phyloP scores from a whole-genome alignment of 1,284 basidiomycete species.

The Rhodotorula glutinis region DNA sequence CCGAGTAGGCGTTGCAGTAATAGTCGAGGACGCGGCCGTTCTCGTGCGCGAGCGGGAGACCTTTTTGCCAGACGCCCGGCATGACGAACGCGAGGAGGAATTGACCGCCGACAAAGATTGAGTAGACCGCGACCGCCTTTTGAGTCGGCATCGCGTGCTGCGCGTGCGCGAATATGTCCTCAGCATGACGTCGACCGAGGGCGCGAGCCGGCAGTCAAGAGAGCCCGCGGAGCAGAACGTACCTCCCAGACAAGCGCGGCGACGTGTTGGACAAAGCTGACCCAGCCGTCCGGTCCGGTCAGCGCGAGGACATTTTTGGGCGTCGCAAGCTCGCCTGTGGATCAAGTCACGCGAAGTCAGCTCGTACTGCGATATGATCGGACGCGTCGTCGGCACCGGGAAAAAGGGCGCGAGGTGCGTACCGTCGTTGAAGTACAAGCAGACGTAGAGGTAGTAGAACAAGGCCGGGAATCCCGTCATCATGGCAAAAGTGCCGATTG shows the following conservation, averaged over 20 bases:
- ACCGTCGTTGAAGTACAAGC: conserved; percentile 94
- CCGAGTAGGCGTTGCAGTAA: conserved; percentile 91
- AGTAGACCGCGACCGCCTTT: conserved; percentile 85
- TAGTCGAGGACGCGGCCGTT: conserved; percentile 89
- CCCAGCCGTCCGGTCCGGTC: conserved; percentile 34
- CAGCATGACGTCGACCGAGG: no score
- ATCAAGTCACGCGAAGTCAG: not conserved
- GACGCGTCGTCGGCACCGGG: no score
- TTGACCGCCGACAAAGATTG: conserved; percentile 83
- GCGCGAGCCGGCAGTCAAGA: no score
- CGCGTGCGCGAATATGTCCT: not conserved
- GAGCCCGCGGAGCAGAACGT: not conserved
- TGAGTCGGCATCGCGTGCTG: conserved; percentile 87
- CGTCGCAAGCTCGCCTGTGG: conserved; percentile 26
- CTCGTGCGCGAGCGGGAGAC: conserved; percentile 86
- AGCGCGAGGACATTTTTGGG: conserved; percentile 16
- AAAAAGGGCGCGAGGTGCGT: conserved; percentile 37
- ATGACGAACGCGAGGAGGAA: conserved; percentile 84
- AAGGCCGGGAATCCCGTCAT: conserved; percentile 89
- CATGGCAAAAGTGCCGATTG: conserved; percentile 83
- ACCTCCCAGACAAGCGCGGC: conserved; percentile 36
- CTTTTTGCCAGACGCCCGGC: conserved; percentile 89
- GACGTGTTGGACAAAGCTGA: conserved; percentile 33
- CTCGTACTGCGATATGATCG: no score
- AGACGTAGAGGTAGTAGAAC: conserved; percentile 99